Base-by-base conservation (phyloP, 2,329 filamentous ascomycete species). In the Ophiostoma sp. region DNA sequence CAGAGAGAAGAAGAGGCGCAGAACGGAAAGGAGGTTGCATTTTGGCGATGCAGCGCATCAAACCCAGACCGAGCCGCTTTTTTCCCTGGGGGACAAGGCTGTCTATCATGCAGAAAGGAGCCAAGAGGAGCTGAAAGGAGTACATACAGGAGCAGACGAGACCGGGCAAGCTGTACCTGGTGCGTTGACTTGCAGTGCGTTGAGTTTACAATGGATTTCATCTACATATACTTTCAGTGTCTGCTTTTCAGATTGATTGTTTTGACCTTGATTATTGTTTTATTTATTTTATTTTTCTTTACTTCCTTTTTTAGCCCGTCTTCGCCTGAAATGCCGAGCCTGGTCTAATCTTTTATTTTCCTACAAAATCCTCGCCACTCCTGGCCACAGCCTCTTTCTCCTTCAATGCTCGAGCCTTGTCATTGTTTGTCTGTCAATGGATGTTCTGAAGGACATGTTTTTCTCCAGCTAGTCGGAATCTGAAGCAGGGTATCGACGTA, bases 11-110 rank as follows among this genome's bases (percentile, higher is more conserved):
- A 28, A 28, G n/a, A 36, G 31, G 4, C 12, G 2, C 17, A 22
- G 4, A 28, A 63, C 8, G 33, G 11, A 12, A 48, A 39, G n/a
- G 31, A 39, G 36, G 36, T 50, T 52, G 57, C 57, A 64, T 71
- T 71, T 52, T 71, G 69, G 57, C 69, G 66, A 25, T 28, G 71
- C 48, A 57, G 72, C 42, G 55, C 57, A 70, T 73, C 72, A 73
- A 73, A 73, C 72, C 17, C 42, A 68, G 39, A 6, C 57, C 50
- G 72, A 50, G 72, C 66, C 72, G 68, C 71, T 57, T 63, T 68
- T 48, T 45, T 31, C 12, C 15, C 12, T 68, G 39, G 22, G 63
- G 8, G 33, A 25, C 33, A 42, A 64, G 59, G 59, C 59, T 39
- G 59, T 22, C 59, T 39, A 63, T 63, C 59, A 63, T 63, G 59